Evolutionary conservation across 306 rosid species (phyloP).

Genomic region (Oxytropis ochrocephala): DNA sequence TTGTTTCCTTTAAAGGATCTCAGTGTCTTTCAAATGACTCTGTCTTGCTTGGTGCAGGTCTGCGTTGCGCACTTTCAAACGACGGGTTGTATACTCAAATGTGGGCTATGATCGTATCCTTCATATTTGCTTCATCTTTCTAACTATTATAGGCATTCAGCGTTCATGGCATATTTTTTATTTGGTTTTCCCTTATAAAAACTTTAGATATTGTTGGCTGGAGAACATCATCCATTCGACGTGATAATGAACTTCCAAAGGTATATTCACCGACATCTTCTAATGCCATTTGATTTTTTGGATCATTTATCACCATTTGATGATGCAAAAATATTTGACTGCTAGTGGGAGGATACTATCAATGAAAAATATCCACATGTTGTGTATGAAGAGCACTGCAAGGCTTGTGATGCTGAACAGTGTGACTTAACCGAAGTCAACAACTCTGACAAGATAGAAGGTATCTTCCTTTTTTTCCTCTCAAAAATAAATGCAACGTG

Average conservation of each 20-base stretch:
- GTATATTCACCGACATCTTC: constrained; percentile 36
- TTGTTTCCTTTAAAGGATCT: constrained; percentile 2
- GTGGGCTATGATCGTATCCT: constrained; percentile 93
- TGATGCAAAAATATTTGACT: constrained; percentile 17
- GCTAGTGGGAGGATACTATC: constrained; percentile 72
- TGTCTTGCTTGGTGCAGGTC: constrained; percentile 58
- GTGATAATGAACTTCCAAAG: constrained; percentile 78
- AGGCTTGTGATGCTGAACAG: constrained; percentile 68
- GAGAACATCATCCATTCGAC: constrained; percentile 91
- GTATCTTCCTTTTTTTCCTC: constrained; percentile 22
- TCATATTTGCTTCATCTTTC: neutral
- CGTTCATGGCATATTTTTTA: neutral
- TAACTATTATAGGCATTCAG: neutral
- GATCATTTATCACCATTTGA: neutral
- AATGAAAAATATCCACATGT: constrained; percentile 90
- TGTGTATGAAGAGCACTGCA: constrained; percentile 89
- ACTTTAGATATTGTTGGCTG: constrained; percentile 87
- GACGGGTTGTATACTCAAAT: constrained; percentile 76
- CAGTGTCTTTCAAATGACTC: constrained; percentile 2
- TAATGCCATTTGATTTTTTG: constrained; percentile 2
- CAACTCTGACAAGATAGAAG: constrained; percentile 72
- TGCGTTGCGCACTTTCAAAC: constrained; percentile 68
- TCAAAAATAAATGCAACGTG: neutral
- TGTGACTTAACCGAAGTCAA: constrained; percentile 36
- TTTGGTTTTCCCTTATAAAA: constrained; percentile 39